Base-by-base conservation (phyloP, 805 yeast species). In the Metschnikowia corniflorae region DNA sequence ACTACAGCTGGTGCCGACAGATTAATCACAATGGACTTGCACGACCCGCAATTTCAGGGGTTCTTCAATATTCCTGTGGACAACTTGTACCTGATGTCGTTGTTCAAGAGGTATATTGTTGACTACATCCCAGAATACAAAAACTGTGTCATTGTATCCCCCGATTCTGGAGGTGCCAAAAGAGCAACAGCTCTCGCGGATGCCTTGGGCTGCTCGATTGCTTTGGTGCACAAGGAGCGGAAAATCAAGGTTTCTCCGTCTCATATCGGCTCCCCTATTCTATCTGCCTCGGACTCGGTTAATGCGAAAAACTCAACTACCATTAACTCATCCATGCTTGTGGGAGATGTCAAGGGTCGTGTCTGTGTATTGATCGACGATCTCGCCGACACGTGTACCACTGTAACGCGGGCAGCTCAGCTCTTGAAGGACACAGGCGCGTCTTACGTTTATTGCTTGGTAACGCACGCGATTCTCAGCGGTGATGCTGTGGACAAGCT, bases 101-200 rank as follows among this genome's bases (percentile, higher is more conserved):
- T 93, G 39, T 67, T 91, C 39, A 89, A 86, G 58, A 84, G 86
- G 48, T 93, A 88, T 61, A 88, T 93, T 42, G 70, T 77, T 16
- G 80, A 82, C 40, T 70, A 72, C 44, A 80, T 93, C 38, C 91
- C 94, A n/a, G 63, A 85, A 44, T 86, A 80, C 56, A 77, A 77
- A 47, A 82, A 88, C 26, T 84, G 91, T 27, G 95, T 93, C 6
- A 79, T 93, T 50, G 97, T 93, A 22, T 87, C 96, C 1, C 99
- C 99, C 0, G 99, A 93, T 63, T 93, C 97, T 16, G 99, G 99
- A 55, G 99, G 99, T 44, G 99, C 98, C 33, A 93, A 93, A 61
- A 70, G 98, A 47, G 97, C 98, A 21, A 86, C 96, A 1, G 82
- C 91, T 1, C 75, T 93, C 43, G 98, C 98, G 2, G 99, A 93